These are phyloP conservation scores for Corymbia maculata DNA, from an alignment of 345 rosid genomes.

Conservation along the genomic window DNA sequence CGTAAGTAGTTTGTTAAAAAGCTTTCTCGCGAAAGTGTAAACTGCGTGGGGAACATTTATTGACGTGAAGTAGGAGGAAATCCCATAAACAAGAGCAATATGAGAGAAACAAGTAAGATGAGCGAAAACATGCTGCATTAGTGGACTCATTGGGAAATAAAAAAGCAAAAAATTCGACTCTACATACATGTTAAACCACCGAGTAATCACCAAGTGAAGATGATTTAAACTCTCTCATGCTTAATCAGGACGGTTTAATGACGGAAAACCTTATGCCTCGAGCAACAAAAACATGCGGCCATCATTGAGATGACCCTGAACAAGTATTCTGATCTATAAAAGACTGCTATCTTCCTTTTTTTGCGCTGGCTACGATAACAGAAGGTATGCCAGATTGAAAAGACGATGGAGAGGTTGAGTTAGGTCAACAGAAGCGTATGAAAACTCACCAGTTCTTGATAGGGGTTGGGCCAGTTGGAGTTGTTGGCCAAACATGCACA, in stretches of 20 bases:
- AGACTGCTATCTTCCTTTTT: not conserved
- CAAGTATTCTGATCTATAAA: not conserved
- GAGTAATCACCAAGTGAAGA: not conserved
- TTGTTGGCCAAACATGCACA: constrained; percentile 37
- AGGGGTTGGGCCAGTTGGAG: constrained; percentile 15
- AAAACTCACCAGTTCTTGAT: constrained; percentile 27
- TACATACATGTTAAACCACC: not conserved
- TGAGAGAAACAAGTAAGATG: not conserved
- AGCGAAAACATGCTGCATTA: not conserved
- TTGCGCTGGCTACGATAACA: not conserved
- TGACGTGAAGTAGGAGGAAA: not conserved
- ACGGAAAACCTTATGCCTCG: not conserved
- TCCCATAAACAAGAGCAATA: not conserved
- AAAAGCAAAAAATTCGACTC: not conserved
- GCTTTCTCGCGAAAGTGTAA: not conserved
- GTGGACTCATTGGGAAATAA: not conserved
- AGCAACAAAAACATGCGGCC: not conserved
- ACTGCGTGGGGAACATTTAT: not conserved
- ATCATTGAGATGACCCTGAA: not conserved
- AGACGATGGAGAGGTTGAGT: not conserved
- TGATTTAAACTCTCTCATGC: not conserved
- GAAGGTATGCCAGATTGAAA: not conserved
- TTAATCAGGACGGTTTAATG: not conserved
- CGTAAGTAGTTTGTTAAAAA: not conserved
- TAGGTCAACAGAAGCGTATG: not conserved